A percentile compares a stretch with the other conserved stretches of the same genome.
Conservation (phyloP, 805 yeast species). For the Barnettozyma salicaria region DNA sequence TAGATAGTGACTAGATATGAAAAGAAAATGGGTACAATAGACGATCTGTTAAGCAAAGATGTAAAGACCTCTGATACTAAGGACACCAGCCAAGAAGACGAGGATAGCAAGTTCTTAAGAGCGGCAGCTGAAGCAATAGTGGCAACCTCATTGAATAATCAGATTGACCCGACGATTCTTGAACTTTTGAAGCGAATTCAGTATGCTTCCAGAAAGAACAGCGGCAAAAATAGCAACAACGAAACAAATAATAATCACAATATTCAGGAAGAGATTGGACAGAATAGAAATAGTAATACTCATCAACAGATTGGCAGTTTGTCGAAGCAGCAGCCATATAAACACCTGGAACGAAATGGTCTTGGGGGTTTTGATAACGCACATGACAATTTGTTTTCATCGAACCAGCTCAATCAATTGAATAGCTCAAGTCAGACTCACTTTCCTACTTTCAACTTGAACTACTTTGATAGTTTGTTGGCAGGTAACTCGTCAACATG, state of each 20-base stretch:
- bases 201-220: conserved; percentile 38
- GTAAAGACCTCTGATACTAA: background rate
- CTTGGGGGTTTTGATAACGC: too few relatives aligned
- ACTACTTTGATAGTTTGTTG: conserved; percentile 26
- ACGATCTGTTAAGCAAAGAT: background rate
- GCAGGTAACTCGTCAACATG: background rate
- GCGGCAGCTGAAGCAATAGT: conserved; percentile 59
- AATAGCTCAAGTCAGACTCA: conserved; percentile 13
- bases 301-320: background rate
- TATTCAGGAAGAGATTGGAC: too few relatives aligned
- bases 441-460: conserved; percentile 26
- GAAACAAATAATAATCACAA: too few relatives aligned
- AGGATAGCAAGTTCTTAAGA: conserved; percentile 49
- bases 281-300: background rate
- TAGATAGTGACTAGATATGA: too few relatives aligned
- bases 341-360: too few relatives aligned
- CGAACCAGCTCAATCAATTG: conserved; percentile 3
- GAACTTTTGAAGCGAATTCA: conserved; percentile 54
- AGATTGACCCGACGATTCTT: conserved; percentile 58
- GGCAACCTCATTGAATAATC: conserved; percentile 41
- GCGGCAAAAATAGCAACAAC: conserved; percentile 1
- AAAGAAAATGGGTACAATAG: too few relatives aligned
- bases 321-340: conserved; percentile 4
- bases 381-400: conserved; percentile 3
- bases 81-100: conserved; percentile 24